Base-by-base conservation (phyloP, 2,329 filamentous ascomycete species). In the Sporothrix protearum region DNA sequence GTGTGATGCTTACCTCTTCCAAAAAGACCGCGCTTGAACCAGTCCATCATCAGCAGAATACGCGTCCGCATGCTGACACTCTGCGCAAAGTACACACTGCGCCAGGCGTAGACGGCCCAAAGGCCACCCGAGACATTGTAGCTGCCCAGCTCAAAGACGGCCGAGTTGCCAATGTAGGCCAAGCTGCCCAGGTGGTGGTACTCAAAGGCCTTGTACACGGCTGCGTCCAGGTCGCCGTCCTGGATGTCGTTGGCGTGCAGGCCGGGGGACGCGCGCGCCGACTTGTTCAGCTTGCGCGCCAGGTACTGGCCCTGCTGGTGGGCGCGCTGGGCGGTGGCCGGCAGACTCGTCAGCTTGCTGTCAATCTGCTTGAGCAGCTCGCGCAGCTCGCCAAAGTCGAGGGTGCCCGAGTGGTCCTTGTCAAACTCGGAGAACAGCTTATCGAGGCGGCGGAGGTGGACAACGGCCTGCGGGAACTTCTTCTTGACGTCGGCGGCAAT, bases 291-390 rank as follows among this genome's bases (percentile, higher is more conserved):
- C 81, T 99, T 99, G 73, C 91, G 89, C 4, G 91, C 96, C 0
- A 99, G 89, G 80, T 99, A 99, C 75, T 91, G 85, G 36, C 96
- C 96, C 81, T 99, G 96, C 81, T 99, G 96, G 78, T 99, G 93
- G 16, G 96, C 96, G 73, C 96, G 91, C 81, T 99, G 96, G 0
- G 96, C 96, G 0, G 96, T 99, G 1, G 96, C 96, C 0, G 96
- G 96, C 1, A 99, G 85, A 36, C 92, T 96, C 0, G 96, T 99
- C 33, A 99, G 88, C 81, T 97, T 98, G 79, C 86, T 91, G 82
- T 99, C 96, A 76, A 99, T 98, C 80, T 98, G 93, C 76, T 89
- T 88, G 10, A 99, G 87, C 14, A 99, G 88, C 80, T 97, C 93
- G 75, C 90, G 87, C 25, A 99, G 87, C 82, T 99, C 96, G 80